These are phyloP conservation scores for Vicia faba DNA, from an alignment of 306 rosid genomes.

Conservation along the genomic window DNA sequence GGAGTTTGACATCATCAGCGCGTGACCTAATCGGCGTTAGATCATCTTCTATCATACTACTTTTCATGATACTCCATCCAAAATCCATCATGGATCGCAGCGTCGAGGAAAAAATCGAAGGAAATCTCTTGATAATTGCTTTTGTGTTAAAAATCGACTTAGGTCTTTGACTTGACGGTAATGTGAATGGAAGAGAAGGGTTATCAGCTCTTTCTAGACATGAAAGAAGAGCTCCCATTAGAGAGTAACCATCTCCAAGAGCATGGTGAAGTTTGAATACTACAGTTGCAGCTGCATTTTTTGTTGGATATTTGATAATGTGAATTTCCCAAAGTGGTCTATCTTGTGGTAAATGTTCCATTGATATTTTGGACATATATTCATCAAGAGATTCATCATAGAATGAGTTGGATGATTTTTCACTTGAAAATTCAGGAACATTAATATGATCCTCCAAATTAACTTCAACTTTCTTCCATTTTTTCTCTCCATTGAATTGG, in stretches of 20 bases:
- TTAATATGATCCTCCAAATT: constrained; percentile 51
- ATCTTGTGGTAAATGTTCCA: constrained; percentile 39
- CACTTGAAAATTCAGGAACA: constrained; percentile 36
- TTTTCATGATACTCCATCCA: constrained; percentile 46
- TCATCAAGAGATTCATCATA: constrained; percentile 50
- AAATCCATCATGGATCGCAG: constrained; percentile 37
- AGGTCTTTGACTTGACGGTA: constrained; percentile 41
- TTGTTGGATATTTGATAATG: constrained; percentile 52
- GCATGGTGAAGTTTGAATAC: constrained; percentile 61
- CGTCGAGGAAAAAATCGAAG: constrained; percentile 24
- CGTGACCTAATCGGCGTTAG: constrained; percentile 53
- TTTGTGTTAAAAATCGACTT: not conserved
- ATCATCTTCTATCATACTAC: constrained; percentile 51
- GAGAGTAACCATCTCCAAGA: constrained; percentile 65
- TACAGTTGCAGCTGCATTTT: constrained; percentile 41
- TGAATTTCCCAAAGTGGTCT: constrained; percentile 64
- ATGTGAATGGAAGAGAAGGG: constrained; percentile 54
- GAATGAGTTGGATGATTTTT: constrained; percentile 27
- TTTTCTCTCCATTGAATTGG: constrained; percentile 37
- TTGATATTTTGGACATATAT: constrained; percentile 43
- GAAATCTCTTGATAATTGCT: constrained; percentile 3
- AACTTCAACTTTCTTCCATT: constrained; percentile 58
- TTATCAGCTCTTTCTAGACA: constrained; percentile 51
- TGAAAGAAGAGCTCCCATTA: constrained; percentile 65
- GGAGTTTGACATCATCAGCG: constrained; percentile 33